Evolutionary conservation across 2,329 filamentous ascomycete genomes (phyloP).

Genomic region (Leptographium galeiforme): DNA sequence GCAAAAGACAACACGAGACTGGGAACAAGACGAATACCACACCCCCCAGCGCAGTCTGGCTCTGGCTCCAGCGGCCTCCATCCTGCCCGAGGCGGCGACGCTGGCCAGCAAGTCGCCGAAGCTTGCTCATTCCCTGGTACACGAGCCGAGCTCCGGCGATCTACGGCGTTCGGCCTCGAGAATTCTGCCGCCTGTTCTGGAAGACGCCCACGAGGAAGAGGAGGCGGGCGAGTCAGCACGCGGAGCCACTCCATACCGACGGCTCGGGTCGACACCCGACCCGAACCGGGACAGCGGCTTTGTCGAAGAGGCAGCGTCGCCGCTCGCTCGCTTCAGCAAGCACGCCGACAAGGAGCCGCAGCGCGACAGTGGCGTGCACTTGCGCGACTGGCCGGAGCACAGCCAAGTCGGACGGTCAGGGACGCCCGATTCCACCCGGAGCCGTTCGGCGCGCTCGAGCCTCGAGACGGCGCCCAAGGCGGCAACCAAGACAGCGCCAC

Average conservation of each 20-base stretch:
- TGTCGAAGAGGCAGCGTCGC: slow-evolving; percentile 29
- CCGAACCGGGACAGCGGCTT: slow-evolving; percentile 33
- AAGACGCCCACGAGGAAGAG: slow-evolving; percentile 34
- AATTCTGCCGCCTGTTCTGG: slow-evolving; percentile 37
- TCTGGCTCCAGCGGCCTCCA: slow-evolving; percentile 6
- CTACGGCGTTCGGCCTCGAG: slow-evolving; percentile 17
- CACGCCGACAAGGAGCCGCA: slow-evolving; percentile 16
- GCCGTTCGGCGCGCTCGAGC: not conserved
- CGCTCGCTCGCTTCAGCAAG: slow-evolving; percentile 12
- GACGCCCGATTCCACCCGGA: not conserved
- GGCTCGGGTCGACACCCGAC: slow-evolving; percentile 14
- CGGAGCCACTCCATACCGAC: not conserved
- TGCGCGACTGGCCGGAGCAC: slow-evolving; percentile 24
- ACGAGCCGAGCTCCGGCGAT: slow-evolving; percentile 5
- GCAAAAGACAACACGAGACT: not conserved
- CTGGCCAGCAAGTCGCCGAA: slow-evolving; percentile 2
- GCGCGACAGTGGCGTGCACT: slow-evolving; percentile 44
- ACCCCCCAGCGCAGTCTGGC: slow-evolving; percentile 1
- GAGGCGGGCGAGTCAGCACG: slow-evolving; percentile 11
- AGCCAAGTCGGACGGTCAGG: not conserved
- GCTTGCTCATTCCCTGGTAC: not conserved
- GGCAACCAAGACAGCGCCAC: not conserved
- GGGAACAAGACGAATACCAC: not conserved
- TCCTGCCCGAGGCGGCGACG: slow-evolving; percentile 1
- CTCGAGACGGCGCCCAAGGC: not conserved